Base-by-base conservation (phyloP, 805 yeast genomes). In the Saccharomycopsis capsularis region DNA sequence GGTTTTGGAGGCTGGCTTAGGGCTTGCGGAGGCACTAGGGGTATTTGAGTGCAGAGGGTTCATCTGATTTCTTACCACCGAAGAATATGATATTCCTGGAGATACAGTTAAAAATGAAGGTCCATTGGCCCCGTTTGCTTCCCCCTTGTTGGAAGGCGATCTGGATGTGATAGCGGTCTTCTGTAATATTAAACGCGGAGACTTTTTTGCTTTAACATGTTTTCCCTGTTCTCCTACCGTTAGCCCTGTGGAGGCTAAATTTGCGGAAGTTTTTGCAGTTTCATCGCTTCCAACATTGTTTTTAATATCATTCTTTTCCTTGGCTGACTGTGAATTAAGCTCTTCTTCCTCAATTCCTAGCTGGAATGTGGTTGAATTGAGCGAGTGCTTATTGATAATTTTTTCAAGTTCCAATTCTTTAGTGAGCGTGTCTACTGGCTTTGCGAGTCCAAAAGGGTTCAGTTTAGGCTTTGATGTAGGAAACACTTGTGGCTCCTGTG, bases 381-480 rank as follows among this genome's bases (percentile, higher is more conserved):
- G 43, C 2, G 55, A 52, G 27, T 42, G 49, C 34, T 44, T 47
- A 16, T 40, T 36, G 23, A 52, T 24, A 18, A 46, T 29, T 23
- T 54, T 52, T 32, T 70, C 73, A 21, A 68, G 59, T 55, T 70
- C 73, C 27, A 65, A 66, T 55, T 66, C 68, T 40, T 66, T 65
- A 4, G 74, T 61, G 19, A 69, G 56, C 3, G 68, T 63, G 53
- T 72, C 76, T 5, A 72, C 75, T 2, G 77, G 77, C 54, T 68
- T 72, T 1, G 77, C 77, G 3, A 63, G 63, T 1, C 76, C 77
- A 58, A 72, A 72, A 1, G 77, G 77, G 52, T 70, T 72, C 2
- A 66, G 55, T 52, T 69, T 71, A 4, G 37, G 44, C 19, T 44
- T 49, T 4, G 13, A 5, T 18, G 38, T 2, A 30, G 22, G 7